Conservation (phyloP, 2,329 filamentous ascomycete genomes). For the Colletotrichum tabaci region DNA sequence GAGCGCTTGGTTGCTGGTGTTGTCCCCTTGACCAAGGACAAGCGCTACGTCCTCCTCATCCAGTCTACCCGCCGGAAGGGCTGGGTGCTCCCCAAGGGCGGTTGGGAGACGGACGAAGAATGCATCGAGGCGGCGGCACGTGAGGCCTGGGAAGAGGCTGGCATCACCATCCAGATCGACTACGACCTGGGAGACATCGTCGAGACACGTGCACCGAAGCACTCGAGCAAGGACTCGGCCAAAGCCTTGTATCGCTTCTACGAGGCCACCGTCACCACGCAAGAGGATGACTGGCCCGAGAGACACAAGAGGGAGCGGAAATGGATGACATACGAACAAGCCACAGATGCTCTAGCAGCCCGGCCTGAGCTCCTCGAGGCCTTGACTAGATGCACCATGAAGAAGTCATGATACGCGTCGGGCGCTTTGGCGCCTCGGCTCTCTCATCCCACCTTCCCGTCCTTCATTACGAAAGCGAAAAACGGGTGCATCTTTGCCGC, state of each 20-base stretch:
- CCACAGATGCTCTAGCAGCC: conserved; percentile 80
- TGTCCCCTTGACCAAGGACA: conserved; percentile 89
- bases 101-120: conserved; percentile 95
- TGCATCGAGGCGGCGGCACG: conserved; percentile 85
- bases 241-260: conserved; percentile 83
- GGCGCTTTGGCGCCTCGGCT: conserved; percentile 20
- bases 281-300: conserved; percentile 93
- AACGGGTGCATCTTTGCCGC: neutral
- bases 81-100: conserved; percentile 98
- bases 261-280: conserved; percentile 88
- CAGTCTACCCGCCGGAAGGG: conserved; percentile 91
- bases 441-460: neutral
- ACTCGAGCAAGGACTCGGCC: conserved; percentile 72
- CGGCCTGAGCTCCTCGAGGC: conserved; percentile 92
- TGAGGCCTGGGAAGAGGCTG: conserved; percentile 98
- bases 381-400: conserved; percentile 83
- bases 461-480: conserved; percentile 22
- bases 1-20: conserved; percentile 96
- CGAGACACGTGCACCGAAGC: conserved; percentile 86
- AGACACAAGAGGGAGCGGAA: conserved; percentile 89
- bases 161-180: conserved; percentile 87
- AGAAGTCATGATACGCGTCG: conserved; percentile 40
- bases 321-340: conserved; percentile 91
- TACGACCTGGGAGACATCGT: conserved; percentile 89
- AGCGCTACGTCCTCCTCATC: conserved; percentile 90